Base-by-base conservation (phyloP, 306 rosid species). In the Carpinus viminea region DNA sequence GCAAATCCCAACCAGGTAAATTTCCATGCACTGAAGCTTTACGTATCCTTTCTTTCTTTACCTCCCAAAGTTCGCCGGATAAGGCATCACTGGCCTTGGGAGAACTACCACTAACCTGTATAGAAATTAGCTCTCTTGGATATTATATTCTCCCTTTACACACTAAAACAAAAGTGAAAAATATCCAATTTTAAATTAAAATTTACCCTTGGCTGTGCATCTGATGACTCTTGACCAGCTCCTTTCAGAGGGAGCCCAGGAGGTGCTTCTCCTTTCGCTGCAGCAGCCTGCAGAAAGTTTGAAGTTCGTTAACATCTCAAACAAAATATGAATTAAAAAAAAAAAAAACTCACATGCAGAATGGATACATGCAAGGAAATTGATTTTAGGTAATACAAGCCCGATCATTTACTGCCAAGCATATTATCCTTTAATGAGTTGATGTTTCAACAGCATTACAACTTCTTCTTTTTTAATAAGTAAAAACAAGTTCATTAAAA, bases 181-280 rank as follows among this genome's bases (percentile, higher is more conserved):
- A 31, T 51, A 59, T 64, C 18, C 21, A 61, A 80, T 73, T 75
- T 71, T 74, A 54, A 74, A 81, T 48, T 79, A 46, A 56, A 12
- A 1, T 52, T 82, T 74, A 96, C 99, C 86, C 82, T 83, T 68
- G 91, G 90, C 62, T 87, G 90, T 78, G 91, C 86, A 85, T 96
- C 99, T 46, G 96, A 80, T 20, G 99, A 91, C 84, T 96, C 98
- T 91, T 93, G 99, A 79, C 98, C 97, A 60, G 98, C 94, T 82
- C 98, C 98, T 88, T 93, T 96, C 82, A 93, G 84, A 73, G 99
- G 99, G 46, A 96, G 98, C 80, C 99, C 98, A 82, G 90, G 91
- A 82, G 99, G 99, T 75, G 99, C 99, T 87, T 96, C 99, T 24
- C 99, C 99, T 83, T 96, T 96, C 8, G 98, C 98, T 66, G 99